These are phyloP conservation scores for Candida glucosophila DNA, from an alignment of 1,139 yeast species.

Conservation along the genomic window DNA sequence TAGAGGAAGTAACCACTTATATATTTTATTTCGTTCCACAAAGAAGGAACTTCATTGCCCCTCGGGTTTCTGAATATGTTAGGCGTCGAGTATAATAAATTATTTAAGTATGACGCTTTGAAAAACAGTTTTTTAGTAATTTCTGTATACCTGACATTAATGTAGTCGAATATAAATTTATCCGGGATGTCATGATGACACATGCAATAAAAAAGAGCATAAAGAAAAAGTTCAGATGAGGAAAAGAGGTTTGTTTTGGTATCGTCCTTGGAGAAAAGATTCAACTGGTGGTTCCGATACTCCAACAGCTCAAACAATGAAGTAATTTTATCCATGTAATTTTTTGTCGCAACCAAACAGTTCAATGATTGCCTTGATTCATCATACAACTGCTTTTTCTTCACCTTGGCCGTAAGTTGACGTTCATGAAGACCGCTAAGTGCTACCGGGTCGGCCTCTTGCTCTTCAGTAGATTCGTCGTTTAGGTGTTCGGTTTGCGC, in stretches of 20 bases:
- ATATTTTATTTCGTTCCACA: too few relatives aligned
- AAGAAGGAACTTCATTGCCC: too few relatives aligned
- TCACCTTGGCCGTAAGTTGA: conserved; percentile 35
- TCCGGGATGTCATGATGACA: conserved; percentile 34
- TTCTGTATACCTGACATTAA: too few relatives aligned
- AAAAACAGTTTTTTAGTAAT: too few relatives aligned
- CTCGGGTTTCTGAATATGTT: too few relatives aligned
- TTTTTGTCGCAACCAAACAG: conserved; percentile 36
- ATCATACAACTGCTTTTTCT: conserved; percentile 32
- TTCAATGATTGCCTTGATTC: conserved; percentile 45
- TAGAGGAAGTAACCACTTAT: too few relatives aligned
- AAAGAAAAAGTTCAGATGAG: conserved; percentile 16
- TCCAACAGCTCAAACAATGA: conserved; percentile 11
- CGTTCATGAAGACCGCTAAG: conserved; percentile 44
- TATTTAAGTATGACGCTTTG: too few relatives aligned
- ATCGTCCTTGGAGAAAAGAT: not conserved
- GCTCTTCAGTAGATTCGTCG: conserved; percentile 13
- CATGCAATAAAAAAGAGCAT: conserved; percentile 32
- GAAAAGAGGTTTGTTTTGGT: conserved; percentile 5
- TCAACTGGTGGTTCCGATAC: conserved; percentile 1
- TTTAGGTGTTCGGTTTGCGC: conserved; percentile 23
- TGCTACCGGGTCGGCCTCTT: conserved; percentile 27
- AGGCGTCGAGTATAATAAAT: too few relatives aligned
- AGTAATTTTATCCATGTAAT: conserved; percentile 19
- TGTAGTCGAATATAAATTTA: too few relatives aligned